phyloP scores from a whole-genome alignment of 164 flowering plant species.

The Chimonanthus salicifolius region DNA sequence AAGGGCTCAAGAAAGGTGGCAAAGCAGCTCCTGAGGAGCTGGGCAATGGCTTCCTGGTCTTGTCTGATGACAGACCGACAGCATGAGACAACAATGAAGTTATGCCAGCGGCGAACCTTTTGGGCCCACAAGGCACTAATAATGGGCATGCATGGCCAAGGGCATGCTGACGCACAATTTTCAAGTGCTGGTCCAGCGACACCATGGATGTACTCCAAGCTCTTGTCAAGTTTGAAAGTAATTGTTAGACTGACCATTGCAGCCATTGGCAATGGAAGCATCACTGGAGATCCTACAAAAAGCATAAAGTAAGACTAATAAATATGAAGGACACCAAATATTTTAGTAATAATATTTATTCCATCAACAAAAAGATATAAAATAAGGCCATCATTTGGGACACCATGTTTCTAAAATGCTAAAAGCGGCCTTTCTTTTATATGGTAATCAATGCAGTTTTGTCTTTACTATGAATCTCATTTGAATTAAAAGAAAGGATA shows the following conservation, averaged over 20 bases:
- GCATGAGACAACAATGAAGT: conserved; percentile 62
- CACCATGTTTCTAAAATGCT: too few relatives aligned
- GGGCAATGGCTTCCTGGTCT: conserved; percentile 60
- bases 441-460: too few relatives aligned
- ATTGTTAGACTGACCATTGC: conserved; percentile 87
- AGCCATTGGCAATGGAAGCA: conserved; percentile 90
- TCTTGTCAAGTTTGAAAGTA: conserved; percentile 74
- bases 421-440: too few relatives aligned
- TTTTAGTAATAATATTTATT: not conserved
- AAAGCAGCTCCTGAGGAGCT: conserved; percentile 78
- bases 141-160: conserved; percentile 79
- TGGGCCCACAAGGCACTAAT: conserved; percentile 85
- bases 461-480: too few relatives aligned
- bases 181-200: conserved; percentile 71
- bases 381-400: too few relatives aligned
- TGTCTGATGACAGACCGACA: conserved; percentile 64
- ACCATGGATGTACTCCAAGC: conserved; percentile 48
- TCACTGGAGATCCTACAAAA: conserved; percentile 31
- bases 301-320: not conserved
- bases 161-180: conserved; percentile 57
- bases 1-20: conserved; percentile 50
- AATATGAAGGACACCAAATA: not conserved
- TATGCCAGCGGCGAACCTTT: conserved; percentile 78
- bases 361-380: not conserved
- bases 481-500: too few relatives aligned